Conservation (phyloP, 1,139 yeast species). For the Sugiyamaella grinbergsii region DNA sequence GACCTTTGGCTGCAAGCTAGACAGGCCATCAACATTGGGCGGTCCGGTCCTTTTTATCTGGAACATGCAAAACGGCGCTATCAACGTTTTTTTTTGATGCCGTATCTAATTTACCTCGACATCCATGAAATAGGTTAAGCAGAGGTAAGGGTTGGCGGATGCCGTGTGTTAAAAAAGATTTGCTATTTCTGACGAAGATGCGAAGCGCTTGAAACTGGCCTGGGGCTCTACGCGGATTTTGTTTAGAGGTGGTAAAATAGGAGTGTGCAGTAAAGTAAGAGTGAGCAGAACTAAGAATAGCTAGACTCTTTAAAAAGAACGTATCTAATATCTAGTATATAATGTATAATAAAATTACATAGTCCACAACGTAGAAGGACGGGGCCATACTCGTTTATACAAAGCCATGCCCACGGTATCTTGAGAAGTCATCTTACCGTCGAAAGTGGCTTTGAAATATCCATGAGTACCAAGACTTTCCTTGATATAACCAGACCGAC, state of each 20-base stretch:
- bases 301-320: too few relatives aligned
- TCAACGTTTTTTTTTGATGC: constrained; percentile 3
- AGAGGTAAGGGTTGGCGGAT: constrained; percentile 1
- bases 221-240: not conserved
- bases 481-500: constrained; percentile 90
- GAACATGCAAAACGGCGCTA: constrained; percentile 1
- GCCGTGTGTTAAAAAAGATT: not conserved
- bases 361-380: constrained; percentile 29
- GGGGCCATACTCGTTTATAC: constrained; percentile 92
- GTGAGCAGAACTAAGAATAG: constrained; percentile 5
- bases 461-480: constrained; percentile 98
- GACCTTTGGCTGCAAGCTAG: too few relatives aligned
- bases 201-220: not conserved
- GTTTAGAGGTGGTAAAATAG: too few relatives aligned
- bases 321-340: not conserved
- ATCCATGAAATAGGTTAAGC: not conserved
- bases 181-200: not conserved
- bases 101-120: not conserved
- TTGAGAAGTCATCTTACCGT: constrained; percentile 86
- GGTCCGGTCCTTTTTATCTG: not conserved
- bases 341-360: constrained; percentile 8
- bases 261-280: too few relatives aligned
- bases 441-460: constrained; percentile 93
- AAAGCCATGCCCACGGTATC: constrained; percentile 94
- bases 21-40: not conserved